Evolutionary conservation across 106 monocot genomes (phyloP).

Genomic region (Dioscorea alata): DNA sequence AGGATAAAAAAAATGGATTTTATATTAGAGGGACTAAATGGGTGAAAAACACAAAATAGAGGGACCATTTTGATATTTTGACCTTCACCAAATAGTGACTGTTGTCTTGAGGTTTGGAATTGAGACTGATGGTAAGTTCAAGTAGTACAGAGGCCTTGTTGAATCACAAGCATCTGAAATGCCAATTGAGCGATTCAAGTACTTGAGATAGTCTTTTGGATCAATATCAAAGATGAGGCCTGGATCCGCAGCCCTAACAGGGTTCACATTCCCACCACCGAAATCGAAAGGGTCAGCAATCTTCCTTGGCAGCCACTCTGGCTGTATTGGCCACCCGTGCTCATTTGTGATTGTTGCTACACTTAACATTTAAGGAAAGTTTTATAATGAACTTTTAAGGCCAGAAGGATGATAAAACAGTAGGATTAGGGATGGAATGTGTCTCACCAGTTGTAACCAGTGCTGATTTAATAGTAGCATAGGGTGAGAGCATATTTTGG

Average conservation of each 20-base stretch:
- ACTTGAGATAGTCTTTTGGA: conserved; percentile 41
- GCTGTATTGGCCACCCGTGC: conserved; percentile 32
- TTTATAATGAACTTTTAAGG: not conserved
- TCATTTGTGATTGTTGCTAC: conserved; percentile 27
- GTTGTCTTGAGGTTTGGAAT: conserved; percentile 36
- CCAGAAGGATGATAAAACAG: not conserved
- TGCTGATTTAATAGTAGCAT: conserved; percentile 42
- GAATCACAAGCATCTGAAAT: conserved; percentile 3
- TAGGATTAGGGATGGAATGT: not conserved
- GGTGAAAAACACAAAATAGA: no score
- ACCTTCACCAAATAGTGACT: conserved; percentile 23
- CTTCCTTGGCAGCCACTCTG: conserved; percentile 48
- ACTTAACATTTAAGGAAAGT: not conserved
- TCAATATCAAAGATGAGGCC: conserved; percentile 54
- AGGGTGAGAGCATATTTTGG: no score
- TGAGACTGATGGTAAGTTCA: conserved; percentile 51
- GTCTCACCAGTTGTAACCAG: conserved; percentile 31
- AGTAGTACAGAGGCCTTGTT: conserved; percentile 3
- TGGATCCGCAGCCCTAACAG: conserved; percentile 36
- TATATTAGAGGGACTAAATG: no score
- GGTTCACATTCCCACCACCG: conserved; percentile 44
- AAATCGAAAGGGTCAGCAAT: conserved; percentile 63
- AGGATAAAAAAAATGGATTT: no score
- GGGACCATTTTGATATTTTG: no score
- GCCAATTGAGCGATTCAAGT: conserved; percentile 28